Evolutionary conservation across 257 asterid genomes (phyloP).

Genomic region (Paulownia fortunei): DNA sequence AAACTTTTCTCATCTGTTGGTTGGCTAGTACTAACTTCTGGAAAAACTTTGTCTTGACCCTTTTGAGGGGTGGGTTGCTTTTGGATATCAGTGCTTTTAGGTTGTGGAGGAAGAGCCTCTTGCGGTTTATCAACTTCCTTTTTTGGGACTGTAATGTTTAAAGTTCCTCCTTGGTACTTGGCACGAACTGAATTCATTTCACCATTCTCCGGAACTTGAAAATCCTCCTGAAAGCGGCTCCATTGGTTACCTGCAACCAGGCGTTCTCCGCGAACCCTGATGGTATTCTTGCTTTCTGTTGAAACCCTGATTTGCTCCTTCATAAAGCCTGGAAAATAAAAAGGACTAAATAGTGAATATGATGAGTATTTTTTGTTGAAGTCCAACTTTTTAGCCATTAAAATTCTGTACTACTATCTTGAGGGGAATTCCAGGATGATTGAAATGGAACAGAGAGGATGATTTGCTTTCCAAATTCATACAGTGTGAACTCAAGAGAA

Average conservation of each 20-base stretch:
- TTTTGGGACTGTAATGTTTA: constrained; percentile 60
- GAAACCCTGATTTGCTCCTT: constrained; percentile 66
- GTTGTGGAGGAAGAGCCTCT: constrained; percentile 34
- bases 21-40: constrained; percentile 28
- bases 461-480: too few species aligned
- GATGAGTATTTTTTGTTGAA: background rate
- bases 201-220: constrained; percentile 58
- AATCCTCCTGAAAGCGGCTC: constrained; percentile 80
- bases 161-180: constrained; percentile 63
- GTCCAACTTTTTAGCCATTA: background rate
- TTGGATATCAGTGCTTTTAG: constrained; percentile 10
- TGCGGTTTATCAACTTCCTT: constrained; percentile 29
- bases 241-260: constrained; percentile 67
- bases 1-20: constrained; percentile 27
- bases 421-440: too few species aligned
- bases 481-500: background rate
- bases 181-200: constrained; percentile 60
- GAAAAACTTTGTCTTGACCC: constrained; percentile 25
- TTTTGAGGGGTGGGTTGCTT: constrained; percentile 35
- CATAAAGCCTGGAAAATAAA: constrained; percentile 49
- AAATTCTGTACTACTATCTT: background rate
- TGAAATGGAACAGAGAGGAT: background rate
- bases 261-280: constrained; percentile 73
- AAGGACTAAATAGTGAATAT: background rate
- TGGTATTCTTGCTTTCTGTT: constrained; percentile 58